Conservation (phyloP, 371 early-diverging fungal species). For the Syncephalastrum sp. region DNA sequence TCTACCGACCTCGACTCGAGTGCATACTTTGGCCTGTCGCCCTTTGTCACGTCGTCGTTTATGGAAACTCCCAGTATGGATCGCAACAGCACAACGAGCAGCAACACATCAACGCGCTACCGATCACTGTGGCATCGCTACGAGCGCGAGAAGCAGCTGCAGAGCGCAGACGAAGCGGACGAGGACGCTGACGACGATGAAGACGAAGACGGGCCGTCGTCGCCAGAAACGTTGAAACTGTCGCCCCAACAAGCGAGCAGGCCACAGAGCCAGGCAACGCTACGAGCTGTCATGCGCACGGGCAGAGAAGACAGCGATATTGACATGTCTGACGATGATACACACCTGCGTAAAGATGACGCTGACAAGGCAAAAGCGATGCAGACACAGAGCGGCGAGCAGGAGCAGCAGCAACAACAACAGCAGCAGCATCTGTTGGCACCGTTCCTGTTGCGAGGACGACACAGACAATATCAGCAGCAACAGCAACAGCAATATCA, state of each 20-base stretch:
- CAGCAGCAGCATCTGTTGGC: too few relatives aligned
- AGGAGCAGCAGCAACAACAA: neutral
- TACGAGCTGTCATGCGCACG: too few relatives aligned
- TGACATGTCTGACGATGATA: conserved; percentile 45
- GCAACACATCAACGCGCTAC: conserved; percentile 11
- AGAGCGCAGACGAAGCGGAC: conserved; percentile 3
- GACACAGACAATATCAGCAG: neutral
- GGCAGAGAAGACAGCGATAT: conserved; percentile 41
- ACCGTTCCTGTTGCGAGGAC: too few relatives aligned
- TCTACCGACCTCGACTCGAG: conserved; percentile 32
- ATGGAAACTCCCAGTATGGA: conserved; percentile 14
- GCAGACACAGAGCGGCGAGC: neutral
- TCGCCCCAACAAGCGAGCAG: conserved; percentile 2
- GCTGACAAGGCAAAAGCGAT: neutral
- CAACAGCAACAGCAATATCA: neutral
- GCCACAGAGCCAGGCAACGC: too few relatives aligned
- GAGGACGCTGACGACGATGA: conserved; percentile 9
- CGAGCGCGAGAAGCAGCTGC: conserved; percentile 24
- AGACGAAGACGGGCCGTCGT: conserved; percentile 17
- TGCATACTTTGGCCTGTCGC: conserved; percentile 42
- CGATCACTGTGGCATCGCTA: conserved; percentile 38
- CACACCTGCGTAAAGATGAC: neutral
- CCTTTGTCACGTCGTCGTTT: conserved; percentile 45
- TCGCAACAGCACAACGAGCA: conserved; percentile 1
- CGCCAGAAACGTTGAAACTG: conserved; percentile 7